Evolutionary conservation across 2,329 filamentous ascomycete species (phyloP), one percentile per base, ranked within the genome.

Genomic region (Daldinia sp.): DNA sequence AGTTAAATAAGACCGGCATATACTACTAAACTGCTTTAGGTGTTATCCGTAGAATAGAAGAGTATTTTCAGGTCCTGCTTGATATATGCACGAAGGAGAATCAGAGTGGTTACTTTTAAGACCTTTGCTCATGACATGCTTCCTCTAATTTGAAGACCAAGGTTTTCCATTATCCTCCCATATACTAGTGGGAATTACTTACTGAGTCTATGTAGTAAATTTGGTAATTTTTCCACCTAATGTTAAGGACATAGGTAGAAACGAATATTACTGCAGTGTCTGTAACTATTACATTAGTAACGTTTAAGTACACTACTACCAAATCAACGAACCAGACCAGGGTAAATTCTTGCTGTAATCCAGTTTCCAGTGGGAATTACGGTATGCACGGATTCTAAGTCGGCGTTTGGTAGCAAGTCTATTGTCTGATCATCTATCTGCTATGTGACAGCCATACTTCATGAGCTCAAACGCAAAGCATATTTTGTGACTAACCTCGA

Each of bases 401-500:
- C 46, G 44, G 39, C 13, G 3, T 42, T 56, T 61, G 51, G 57
- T 13, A 67, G 35, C 23, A 56, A 68, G 30, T 67, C 51, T 66
- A 66, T 67, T 69, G 55, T 57, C 63, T 65, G 41, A 68, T 68
- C 58, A 68, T 60, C 51, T 68, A 68, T 70, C 54, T 68, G 68
- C 28, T 60, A 58, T 23, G 33, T 56, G 58, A 53, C 20, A 54
- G 51, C 66, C 46, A 50, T 55, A 58, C 23, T 46, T 67, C 33
- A 67, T 73, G 53, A 62, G 63, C 63, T 67, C 55, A 64, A 62
- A 57, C 44, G 55, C 50, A 63, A 65, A n/a, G 55, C 46, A 56
- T 64, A 9, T 18, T 64, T 41, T 65, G 66, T 63, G 54, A 76
- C 71, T 74, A 58, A 76, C 74, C 74, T 77, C 69, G 58, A 59